A percentile compares a stretch with the other conserved stretches of the same genome.
Evolutionary conservation across 495 filamentous ascomycete species (phyloP).

Genomic region (Daldinia loculata): DNA sequence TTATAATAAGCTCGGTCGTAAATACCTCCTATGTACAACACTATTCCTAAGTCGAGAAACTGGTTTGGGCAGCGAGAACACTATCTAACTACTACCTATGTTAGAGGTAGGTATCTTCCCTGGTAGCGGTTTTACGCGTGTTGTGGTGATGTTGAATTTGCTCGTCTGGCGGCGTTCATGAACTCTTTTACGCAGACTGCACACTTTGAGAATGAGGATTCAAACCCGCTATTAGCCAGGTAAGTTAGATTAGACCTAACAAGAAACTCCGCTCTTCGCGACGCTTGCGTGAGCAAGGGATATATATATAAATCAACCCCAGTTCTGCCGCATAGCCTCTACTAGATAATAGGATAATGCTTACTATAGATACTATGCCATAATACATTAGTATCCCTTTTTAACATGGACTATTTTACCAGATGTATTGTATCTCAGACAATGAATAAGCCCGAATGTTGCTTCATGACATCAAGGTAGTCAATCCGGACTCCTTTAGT

Average conservation of each 20-base stretch:
- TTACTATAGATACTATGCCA: background rate
- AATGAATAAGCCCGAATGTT: conserved; percentile 25
- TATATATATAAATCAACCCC: background rate
- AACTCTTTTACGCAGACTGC: background rate
- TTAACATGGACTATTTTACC: background rate
- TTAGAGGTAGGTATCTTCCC: background rate
- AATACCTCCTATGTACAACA: too few species aligned
- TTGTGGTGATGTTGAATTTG: background rate
- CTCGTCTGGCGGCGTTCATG: background rate
- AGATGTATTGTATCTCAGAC: conserved; percentile 5
- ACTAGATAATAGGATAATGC: background rate
- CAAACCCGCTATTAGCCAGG: background rate
- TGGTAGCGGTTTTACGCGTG: background rate
- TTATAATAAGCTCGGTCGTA: too few species aligned
- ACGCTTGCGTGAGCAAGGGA: background rate
- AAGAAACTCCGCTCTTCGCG: background rate
- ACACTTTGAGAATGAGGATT: background rate
- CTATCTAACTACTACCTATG: too few species aligned
- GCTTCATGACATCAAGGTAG: conserved; percentile 30
- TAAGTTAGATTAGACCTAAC: background rate
- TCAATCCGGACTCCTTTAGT: conserved; percentile 25
- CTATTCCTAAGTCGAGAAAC: too few species aligned
- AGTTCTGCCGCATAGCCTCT: background rate
- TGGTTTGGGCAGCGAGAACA: too few species aligned
- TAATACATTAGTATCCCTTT: conserved; percentile 1